These are phyloP conservation scores for Solanum megistacrolobum DNA, from an alignment of 257 asterid genomes.

Conservation along the genomic window DNA sequence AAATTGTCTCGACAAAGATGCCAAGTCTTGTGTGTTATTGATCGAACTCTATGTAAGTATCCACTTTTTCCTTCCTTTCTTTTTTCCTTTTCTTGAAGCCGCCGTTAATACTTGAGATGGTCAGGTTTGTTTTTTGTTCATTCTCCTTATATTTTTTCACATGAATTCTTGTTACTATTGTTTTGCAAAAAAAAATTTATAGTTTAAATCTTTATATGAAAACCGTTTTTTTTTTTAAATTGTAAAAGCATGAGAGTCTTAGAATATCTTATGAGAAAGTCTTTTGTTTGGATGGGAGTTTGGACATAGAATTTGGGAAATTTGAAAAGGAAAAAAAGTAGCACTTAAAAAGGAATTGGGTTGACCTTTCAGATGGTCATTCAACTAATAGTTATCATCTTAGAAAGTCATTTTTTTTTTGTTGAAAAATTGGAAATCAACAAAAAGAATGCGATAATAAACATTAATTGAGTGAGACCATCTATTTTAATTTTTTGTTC, in stretches of 20 bases:
- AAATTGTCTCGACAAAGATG: not conserved
- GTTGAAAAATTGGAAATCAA: not conserved
- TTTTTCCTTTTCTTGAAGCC: not conserved
- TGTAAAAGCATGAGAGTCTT: not conserved
- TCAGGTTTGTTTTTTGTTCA: not conserved
- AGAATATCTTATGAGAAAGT: not conserved
- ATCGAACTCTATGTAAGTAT: not conserved
- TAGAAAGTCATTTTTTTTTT: too few species aligned
- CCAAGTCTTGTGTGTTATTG: not conserved
- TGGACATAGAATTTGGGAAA: not conserved
- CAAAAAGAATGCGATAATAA: not conserved
- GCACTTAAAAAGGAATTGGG: not conserved
- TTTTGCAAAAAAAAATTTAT: not conserved
- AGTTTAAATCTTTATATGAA: not conserved
- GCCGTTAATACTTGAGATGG: not conserved
- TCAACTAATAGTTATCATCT: not conserved
- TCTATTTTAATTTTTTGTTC: not conserved
- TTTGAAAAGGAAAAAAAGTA: not conserved
- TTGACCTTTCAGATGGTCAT: not conserved
- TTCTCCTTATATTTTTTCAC: not conserved
- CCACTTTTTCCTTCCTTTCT: not conserved
- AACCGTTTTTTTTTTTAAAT: not conserved
- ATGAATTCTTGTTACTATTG: not conserved
- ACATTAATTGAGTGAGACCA: not conserved
- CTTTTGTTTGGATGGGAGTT: not conserved